A percentile compares a stretch with the other conserved stretches of the same genome.
Conservation (phyloP, 208 protist genomes). For the Leishmania lainsoni region DNA sequence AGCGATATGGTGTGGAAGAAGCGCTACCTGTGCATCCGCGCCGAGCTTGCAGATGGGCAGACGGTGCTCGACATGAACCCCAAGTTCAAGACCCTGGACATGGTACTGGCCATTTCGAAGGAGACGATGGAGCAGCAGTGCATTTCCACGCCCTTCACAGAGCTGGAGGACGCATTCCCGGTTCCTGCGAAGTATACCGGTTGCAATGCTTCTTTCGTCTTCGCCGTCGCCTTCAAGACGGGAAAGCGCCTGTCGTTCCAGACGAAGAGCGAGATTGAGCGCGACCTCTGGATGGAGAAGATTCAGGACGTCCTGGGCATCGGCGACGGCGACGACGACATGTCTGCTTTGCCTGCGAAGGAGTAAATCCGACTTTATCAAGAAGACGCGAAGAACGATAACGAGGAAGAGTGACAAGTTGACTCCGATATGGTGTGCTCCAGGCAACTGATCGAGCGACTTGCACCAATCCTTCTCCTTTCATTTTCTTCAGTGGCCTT, state of each 20-base stretch:
- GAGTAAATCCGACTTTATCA: not conserved
- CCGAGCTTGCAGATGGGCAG: constrained; percentile 62
- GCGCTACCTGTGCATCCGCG: constrained; percentile 78
- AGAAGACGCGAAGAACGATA: not conserved
- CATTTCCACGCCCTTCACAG: constrained; percentile 72
- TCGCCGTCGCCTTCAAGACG: constrained; percentile 79
- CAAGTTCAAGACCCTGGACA: constrained; percentile 68
- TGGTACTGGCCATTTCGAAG: constrained; percentile 75
- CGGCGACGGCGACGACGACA: constrained; percentile 56
- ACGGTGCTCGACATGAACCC: constrained; percentile 48
- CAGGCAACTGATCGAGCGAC: not conserved
- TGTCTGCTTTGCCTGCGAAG: constrained; percentile 18
- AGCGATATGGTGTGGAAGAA: constrained; percentile 78
- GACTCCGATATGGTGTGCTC: no score
- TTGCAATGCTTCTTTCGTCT: constrained; percentile 68
- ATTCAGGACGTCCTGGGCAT: constrained; percentile 84
- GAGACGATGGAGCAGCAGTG: constrained; percentile 82
- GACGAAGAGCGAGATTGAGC: constrained; percentile 59
- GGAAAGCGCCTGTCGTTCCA: constrained; percentile 78
- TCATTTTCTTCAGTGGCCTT: constrained; percentile 5
- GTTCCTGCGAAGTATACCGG: constrained; percentile 81
- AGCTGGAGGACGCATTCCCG: constrained; percentile 78
- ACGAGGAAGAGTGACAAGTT: not conserved
- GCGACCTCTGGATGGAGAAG: constrained; percentile 80
- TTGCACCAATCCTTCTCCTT: not conserved